Conservation (phyloP, 2,329 filamentous ascomycete species). For the Trichophyton equinum region DNA sequence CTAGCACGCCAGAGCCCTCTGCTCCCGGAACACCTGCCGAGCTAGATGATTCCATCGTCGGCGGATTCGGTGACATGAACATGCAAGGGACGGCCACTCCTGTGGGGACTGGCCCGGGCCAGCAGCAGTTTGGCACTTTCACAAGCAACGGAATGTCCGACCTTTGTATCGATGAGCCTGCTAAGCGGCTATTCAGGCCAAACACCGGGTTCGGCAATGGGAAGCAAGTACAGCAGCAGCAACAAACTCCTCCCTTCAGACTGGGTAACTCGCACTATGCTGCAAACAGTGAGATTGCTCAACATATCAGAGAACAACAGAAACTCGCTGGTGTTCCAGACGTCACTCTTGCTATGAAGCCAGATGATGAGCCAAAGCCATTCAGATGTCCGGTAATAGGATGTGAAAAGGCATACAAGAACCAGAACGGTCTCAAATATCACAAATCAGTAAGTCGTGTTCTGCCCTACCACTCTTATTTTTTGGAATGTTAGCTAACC, state of each 20-base stretch:
- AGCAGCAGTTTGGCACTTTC: slow-evolving; percentile 30
- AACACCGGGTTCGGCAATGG: slow-evolving; percentile 54
- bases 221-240: slow-evolving; percentile 52
- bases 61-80: slow-evolving; percentile 49
- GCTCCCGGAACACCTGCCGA: slow-evolving; percentile 58
- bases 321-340: slow-evolving; percentile 45
- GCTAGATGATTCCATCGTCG: slow-evolving; percentile 61
- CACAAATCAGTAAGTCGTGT: slow-evolving; percentile 50
- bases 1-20: slow-evolving; percentile 51
- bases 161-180: slow-evolving; percentile 76
- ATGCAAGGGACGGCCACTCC: slow-evolving; percentile 36
- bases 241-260: slow-evolving; percentile 60
- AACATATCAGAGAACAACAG: slow-evolving; percentile 52
- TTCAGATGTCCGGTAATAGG: slow-evolving; percentile 97
- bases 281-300: slow-evolving; percentile 61
- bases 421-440: slow-evolving; percentile 96
- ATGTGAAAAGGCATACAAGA: slow-evolving; percentile 99
- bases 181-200: slow-evolving; percentile 82
- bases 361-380: slow-evolving; percentile 86
- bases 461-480: slow-evolving; percentile 3
- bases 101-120: slow-evolving; percentile 18
- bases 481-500: slow-evolving; percentile 16
- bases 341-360: slow-evolving; percentile 32
- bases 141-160: slow-evolving; percentile 43
- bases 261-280: slow-evolving; percentile 64